phyloP scores from a whole-genome alignment of 352 stramenopile species.

The Halophytophthora polymorphica region DNA sequence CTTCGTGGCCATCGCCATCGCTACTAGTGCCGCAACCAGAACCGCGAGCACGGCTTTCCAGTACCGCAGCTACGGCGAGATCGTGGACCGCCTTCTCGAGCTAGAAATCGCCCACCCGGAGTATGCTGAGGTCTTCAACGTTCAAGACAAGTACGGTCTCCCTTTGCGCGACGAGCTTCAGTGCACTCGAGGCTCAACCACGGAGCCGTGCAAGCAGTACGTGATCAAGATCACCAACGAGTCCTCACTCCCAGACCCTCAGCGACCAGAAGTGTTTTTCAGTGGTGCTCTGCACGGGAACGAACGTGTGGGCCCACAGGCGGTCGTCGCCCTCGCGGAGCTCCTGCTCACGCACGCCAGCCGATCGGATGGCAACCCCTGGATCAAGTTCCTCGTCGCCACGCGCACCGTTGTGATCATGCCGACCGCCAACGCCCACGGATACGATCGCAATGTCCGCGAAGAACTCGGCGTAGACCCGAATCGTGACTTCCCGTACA shows the following conservation, averaged over 20 bases:
- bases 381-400: conserved; percentile 74
- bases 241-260: conserved; percentile 45
- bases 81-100: conserved; percentile 53
- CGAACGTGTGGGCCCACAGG: conserved; percentile 89
- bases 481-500: conserved; percentile 97
- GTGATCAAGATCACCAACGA: conserved; percentile 86
- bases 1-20: conserved; percentile 1
- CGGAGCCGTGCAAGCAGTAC: conserved; percentile 64
- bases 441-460: conserved; percentile 81
- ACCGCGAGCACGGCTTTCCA: conserved; percentile 23
- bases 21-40: not conserved
- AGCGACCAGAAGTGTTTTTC: conserved; percentile 92
- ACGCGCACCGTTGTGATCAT: conserved; percentile 78
- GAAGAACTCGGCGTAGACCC: conserved; percentile 88
- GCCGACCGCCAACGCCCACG: conserved; percentile 91
- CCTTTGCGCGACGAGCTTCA: conserved; percentile 44
- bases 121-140: conserved; percentile 76
- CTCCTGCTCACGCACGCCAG: conserved; percentile 57
- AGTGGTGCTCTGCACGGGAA: conserved; percentile 94
- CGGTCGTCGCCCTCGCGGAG: conserved; percentile 69
- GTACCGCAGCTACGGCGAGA: conserved; percentile 71
- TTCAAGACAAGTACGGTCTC: conserved; percentile 74
- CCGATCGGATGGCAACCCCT: conserved; percentile 40
- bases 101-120: conserved; percentile 56
- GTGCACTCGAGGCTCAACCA: conserved; percentile 39